phyloP scores from a whole-genome alignment of 768 basidiomycete species.

The Royoungia palumana region DNA sequence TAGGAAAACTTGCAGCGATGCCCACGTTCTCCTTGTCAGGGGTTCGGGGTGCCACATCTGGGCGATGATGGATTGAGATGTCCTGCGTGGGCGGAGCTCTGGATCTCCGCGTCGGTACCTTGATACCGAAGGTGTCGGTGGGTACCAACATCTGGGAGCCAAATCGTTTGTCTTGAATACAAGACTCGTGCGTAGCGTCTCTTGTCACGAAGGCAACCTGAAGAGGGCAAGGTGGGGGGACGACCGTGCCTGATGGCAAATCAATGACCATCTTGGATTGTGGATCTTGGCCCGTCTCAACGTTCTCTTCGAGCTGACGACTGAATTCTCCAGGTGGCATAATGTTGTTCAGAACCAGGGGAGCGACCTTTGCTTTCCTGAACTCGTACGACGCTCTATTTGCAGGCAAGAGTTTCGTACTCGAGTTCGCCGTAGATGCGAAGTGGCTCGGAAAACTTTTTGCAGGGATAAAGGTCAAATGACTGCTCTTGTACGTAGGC shows the following conservation, averaged over 20 bases:
- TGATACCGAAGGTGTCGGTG: neutral
- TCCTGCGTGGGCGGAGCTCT: slow-evolving; percentile 10
- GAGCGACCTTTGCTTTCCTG: neutral
- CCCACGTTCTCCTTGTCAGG: slow-evolving; percentile 2
- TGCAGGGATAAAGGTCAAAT: neutral
- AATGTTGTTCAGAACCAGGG: neutral
- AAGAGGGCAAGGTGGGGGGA: slow-evolving; percentile 1
- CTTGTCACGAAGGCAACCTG: neutral
- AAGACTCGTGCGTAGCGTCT: neutral
- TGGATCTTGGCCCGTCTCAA: neutral
- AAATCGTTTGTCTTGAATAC: neutral
- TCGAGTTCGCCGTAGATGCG: slow-evolving; percentile 18
- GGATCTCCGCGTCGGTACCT: slow-evolving; percentile 1
- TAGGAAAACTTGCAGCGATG: neutral
- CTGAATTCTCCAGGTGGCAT: slow-evolving; percentile 7
- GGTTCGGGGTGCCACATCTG: no score
- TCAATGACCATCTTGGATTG: neutral
- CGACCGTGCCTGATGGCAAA: neutral
- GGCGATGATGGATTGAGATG: no score
- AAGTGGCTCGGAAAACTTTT: slow-evolving; percentile 9
- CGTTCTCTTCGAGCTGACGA: slow-evolving; percentile 9
- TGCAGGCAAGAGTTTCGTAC: slow-evolving; percentile 9
- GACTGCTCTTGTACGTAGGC: slow-evolving; percentile 1
- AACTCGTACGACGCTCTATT: slow-evolving; percentile 8
- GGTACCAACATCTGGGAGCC: neutral